Conservation (phyloP, 164 flowering plant species). For the Umbilicus rupestris region DNA sequence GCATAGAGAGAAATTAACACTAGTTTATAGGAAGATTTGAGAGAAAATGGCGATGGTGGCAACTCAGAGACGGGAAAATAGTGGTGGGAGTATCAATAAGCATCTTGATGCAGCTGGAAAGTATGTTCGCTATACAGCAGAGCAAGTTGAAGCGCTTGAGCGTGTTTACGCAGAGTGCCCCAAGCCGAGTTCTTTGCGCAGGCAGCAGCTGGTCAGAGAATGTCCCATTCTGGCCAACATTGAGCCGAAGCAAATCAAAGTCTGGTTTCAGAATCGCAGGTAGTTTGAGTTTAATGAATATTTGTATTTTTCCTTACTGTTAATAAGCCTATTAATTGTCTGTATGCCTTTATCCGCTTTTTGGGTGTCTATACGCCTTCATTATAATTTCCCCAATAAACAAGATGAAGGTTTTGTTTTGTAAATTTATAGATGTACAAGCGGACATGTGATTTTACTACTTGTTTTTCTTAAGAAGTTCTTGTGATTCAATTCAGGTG, state of each 20-base stretch:
- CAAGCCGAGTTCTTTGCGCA: constrained; percentile 84
- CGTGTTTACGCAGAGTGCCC: constrained; percentile 92
- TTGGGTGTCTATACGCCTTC: background rate
- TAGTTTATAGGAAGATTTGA: background rate
- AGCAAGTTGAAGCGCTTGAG: constrained; percentile 98
- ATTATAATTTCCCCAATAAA: background rate
- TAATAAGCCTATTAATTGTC: too few species aligned
- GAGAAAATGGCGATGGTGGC: constrained; percentile 8
- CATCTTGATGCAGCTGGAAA: constrained; percentile 35
- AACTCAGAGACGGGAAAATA: constrained; percentile 1
- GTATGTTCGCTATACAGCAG: constrained; percentile 92
- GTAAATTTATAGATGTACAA: background rate
- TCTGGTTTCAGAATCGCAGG: constrained; percentile 99
- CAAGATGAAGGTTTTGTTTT: background rate
- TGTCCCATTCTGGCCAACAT: constrained; percentile 92
- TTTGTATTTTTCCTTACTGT: too few species aligned
- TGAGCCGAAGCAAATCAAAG: constrained; percentile 96
- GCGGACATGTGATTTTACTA: background rate
- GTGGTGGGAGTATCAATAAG: background rate
- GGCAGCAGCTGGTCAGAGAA: constrained; percentile 90
- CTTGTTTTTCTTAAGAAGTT: background rate
- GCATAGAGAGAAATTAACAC: background rate
- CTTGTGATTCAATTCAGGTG: constrained; percentile 32
- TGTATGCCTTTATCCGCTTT: too few species aligned
- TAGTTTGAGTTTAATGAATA: constrained; percentile 17